Base-by-base conservation (phyloP, 2,329 filamentous ascomycete genomes). In the Nemania serpens region DNA sequence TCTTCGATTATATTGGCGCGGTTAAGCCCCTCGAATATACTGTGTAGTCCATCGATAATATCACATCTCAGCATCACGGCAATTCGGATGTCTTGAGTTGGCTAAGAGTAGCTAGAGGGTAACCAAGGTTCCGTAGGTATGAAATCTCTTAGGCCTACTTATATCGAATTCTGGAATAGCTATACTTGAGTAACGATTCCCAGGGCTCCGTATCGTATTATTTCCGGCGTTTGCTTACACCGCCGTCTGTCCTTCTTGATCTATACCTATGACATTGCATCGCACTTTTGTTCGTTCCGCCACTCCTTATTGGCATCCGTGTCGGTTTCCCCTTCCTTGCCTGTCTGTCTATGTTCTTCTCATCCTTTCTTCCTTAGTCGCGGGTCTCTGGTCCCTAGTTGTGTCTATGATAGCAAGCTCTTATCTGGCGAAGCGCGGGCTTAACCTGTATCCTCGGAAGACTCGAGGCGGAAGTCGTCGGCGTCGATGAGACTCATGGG, bases 401-500 rank as follows among this genome's bases (percentile, higher is more conserved):
- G 12, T 7, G 25, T 29, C 3, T 9, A 42, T 1, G 5, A 4
- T 20, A 3, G 41, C 41, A 42, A 20, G 41, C 17, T 6, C 3
- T n/a, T 18, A 29, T 25, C 22, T 5, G 5, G 22, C 25, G n/a
- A 34, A 34, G 5, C 22, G 29, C 33, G 3, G 7, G 25, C 25
- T 4, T 7, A 29, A 29, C n/a, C n/a, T n/a, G n/a, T 29, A 29
- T 29, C 7, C 25, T 29, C 25, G 25, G 7, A 29, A 29, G 25
- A 29, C 25, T 42, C 34, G 15, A 64, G 37, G 18, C 62, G 62
- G 42, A 53, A 62, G 46, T 64, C 59, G 10, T 64, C 62, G 1
- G 55, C 59, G 9, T 58, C 55, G 13, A 64, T 34, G 29, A 64
- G 33, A 22, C 34, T 59, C 59, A 64, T 64, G 4, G 62, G 59